phyloP scores from a whole-genome alignment of 2,329 filamentous ascomycete genomes.

The Venturia asperata region DNA sequence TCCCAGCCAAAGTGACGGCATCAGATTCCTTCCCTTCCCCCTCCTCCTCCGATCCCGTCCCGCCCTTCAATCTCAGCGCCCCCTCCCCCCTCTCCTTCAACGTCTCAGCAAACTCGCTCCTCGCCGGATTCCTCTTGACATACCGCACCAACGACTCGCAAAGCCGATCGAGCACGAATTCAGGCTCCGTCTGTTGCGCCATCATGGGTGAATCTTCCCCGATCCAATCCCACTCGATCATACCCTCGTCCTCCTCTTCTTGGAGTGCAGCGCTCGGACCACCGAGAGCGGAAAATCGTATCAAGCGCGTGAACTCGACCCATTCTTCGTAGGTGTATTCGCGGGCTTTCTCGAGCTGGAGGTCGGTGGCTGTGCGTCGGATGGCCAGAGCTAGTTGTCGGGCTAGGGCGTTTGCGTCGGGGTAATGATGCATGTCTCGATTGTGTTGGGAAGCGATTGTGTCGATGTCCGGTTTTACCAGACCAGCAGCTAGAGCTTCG shows the following conservation, averaged over 20 bases:
- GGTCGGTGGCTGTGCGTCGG: constrained; percentile 14
- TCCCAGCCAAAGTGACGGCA: not conserved
- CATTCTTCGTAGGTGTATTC: constrained; percentile 20
- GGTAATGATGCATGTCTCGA: not conserved
- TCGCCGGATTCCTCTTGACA: constrained; percentile 18
- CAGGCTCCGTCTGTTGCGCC: constrained; percentile 13
- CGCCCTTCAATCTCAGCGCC: constrained; percentile 13
- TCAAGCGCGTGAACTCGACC: constrained; percentile 19
- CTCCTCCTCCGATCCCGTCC: not conserved
- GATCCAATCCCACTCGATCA: constrained; percentile 20
- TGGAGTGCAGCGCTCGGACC: not conserved
- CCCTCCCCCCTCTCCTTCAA: constrained; percentile 18
- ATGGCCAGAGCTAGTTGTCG: constrained; percentile 18
- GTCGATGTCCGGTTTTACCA: not conserved
- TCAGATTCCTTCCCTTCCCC: not conserved
- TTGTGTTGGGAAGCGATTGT: constrained; percentile 4
- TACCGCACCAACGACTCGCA: constrained; percentile 18
- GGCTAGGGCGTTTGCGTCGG: constrained; percentile 16
- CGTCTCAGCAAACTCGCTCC: constrained; percentile 17
- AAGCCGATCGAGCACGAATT: constrained; percentile 19
- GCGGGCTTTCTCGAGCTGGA: constrained; percentile 3
- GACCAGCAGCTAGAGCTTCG: constrained; percentile 4
- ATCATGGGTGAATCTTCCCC: constrained; percentile 20
- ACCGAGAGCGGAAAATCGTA: constrained; percentile 13
- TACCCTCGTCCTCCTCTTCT: constrained; percentile 15